Base-by-base conservation (phyloP, 140 eudicot species). In the Anethum foeniculum region DNA sequence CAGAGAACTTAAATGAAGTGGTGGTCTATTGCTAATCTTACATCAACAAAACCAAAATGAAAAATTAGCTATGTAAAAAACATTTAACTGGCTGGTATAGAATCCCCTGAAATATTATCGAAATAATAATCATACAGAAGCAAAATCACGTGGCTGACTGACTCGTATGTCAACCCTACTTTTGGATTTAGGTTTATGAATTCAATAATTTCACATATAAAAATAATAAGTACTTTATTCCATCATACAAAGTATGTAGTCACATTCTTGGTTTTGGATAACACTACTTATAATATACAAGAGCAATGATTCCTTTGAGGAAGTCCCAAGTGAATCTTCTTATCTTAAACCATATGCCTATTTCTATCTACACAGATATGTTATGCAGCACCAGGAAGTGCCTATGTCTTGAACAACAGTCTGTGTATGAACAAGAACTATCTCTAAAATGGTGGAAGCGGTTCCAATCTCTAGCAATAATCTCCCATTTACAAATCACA, bases 371-470 rank as follows among this genome's bases (percentile, higher is more conserved):
- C 51, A 74, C 36, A 44, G 25, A 41, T 39, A 27, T 74, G 44
- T 68, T 75, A 47, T 49, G 64, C 79, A 47, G 62, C 64, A 74
- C 78, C 56, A 43, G 21, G 5, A 23, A 27, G 75, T 60, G 81
- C 11, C 72, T 41, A n/a, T 46, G 16, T 79, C 7, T 67, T 83
- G 80, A 83, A 83, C 83, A 83, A 64, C 84, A 88, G 83, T 88
- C 90, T 85, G 72, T 84, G 82, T 88, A 88, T 39, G 92, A 88
- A 82, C 92, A 88, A 16, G 80, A 81, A 32, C 90, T 88, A 56
- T 86, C 72, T 75, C 77, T 80, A 69, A 88, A 86, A 88, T 88
- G 90, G 83, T 88, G 92, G 85, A 77, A 88, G 41, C 90, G 86
- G 68, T 78, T 84, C 36, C 84, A 76, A 36, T 88, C 91, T 81